These are phyloP conservation scores for Microbotryomycetes sp. DNA, from an alignment of 1,284 basidiomycete species.

Conservation along the genomic window DNA sequence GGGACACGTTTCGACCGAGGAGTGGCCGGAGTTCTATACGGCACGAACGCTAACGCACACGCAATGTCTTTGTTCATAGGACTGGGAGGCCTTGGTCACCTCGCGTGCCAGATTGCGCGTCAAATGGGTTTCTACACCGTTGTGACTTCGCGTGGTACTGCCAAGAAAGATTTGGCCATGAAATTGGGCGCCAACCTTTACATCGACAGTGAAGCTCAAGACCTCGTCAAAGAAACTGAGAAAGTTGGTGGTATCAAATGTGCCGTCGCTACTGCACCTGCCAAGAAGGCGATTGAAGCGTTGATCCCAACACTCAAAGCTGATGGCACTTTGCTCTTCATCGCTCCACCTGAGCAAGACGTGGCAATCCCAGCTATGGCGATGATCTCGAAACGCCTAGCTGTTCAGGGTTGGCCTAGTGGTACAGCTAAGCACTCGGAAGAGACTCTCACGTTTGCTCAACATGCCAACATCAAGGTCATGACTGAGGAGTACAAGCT, in stretches of 20 bases:
- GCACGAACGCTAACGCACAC: too few relatives aligned
- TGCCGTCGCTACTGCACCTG: slow-evolving; percentile 38
- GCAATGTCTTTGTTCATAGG: too few relatives aligned
- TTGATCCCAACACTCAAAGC: slow-evolving; percentile 42
- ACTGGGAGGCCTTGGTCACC: slow-evolving; percentile 45
- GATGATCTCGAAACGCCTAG: neutral
- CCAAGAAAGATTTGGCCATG: slow-evolving; percentile 41
- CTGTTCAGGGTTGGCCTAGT: neutral
- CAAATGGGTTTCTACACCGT: slow-evolving; percentile 39
- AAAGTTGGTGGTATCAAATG: slow-evolving; percentile 42
- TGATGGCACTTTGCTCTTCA: slow-evolving; percentile 41
- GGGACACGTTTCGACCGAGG: too few relatives aligned
- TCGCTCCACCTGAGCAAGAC: slow-evolving; percentile 27
- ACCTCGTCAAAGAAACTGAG: slow-evolving; percentile 40
- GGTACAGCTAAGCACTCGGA: neutral
- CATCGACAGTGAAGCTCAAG: slow-evolving; percentile 38
- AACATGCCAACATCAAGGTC: neutral
- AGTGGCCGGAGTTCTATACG: too few relatives aligned
- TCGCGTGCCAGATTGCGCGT: slow-evolving; percentile 32
- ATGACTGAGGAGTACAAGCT: neutral
- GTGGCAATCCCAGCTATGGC: neutral
- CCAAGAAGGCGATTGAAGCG: slow-evolving; percentile 37
- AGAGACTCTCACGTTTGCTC: neutral
- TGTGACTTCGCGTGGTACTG: slow-evolving; percentile 35
- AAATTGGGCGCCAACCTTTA: slow-evolving; percentile 45